These are phyloP conservation scores for Podospora bellae-mahoneyi DNA, from an alignment of 495 filamentous ascomycete genomes.

Conservation along the genomic window DNA sequence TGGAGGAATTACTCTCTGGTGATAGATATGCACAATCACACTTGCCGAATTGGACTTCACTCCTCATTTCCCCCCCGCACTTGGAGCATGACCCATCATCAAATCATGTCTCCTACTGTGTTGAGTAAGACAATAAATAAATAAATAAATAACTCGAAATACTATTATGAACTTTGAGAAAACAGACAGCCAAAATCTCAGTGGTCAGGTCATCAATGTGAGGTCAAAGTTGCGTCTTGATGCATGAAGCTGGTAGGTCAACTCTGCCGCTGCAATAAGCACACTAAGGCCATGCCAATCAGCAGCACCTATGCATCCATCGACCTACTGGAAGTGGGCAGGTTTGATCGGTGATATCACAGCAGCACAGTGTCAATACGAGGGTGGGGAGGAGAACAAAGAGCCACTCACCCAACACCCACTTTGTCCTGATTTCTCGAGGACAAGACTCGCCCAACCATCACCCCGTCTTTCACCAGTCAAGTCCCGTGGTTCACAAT, in stretches of 20 bases:
- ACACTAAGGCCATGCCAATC: neutral
- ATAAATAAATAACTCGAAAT: no score
- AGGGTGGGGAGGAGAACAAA: neutral
- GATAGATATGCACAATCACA: neutral
- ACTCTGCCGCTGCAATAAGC: neutral
- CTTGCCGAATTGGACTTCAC: neutral
- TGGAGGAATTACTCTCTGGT: no score
- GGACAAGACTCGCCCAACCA: neutral
- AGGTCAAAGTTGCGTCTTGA: neutral
- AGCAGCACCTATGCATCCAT: neutral
- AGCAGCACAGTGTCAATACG: neutral
- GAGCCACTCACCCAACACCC: neutral
- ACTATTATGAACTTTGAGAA: neutral
- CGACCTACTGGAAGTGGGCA: neutral
- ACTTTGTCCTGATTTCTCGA: neutral
- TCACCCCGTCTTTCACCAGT: neutral
- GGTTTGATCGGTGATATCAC: neutral
- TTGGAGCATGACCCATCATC: neutral
- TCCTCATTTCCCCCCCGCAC: neutral
- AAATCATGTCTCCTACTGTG: no score
- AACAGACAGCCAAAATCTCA: neutral
- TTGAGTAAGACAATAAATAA: no score
- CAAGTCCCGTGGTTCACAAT: constrained; percentile 22
- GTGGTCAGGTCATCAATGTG: neutral
- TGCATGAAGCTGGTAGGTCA: neutral